phyloP scores from a whole-genome alignment of 2,329 filamentous ascomycete species.

The Phyllosticta citriasiana region DNA sequence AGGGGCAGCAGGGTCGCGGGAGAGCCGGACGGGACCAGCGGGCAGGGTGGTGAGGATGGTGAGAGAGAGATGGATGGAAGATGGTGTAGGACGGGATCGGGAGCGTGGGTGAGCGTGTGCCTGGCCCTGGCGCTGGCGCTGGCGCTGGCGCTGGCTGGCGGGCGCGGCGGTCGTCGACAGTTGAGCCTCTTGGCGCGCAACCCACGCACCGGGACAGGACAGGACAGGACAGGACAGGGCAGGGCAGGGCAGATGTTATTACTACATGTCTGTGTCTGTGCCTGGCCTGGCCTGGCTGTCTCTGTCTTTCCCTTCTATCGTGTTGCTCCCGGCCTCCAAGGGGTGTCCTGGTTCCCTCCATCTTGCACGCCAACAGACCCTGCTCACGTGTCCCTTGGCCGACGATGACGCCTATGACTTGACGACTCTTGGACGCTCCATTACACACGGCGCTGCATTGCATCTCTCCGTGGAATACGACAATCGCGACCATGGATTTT shows the following conservation, averaged over 20 bases:
- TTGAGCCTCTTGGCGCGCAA: not conserved
- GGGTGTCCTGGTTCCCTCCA: not conserved
- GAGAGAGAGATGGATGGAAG: slow-evolving; percentile 6
- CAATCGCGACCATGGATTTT: not conserved
- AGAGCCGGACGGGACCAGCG: slow-evolving; percentile 10
- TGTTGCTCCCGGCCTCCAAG: not conserved
- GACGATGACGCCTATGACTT: not conserved
- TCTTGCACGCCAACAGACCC: not conserved
- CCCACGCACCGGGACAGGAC: no score
- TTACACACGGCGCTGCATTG: no score
- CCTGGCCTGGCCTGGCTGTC: no score
- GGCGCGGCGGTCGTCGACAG: not conserved
- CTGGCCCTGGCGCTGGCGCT: not conserved
- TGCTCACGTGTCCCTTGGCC: not conserved
- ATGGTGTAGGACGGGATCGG: not conserved
- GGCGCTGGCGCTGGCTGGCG: not conserved
- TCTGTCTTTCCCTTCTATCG: no score
- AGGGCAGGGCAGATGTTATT: no score
- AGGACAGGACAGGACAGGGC: no score
- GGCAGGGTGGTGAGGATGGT: slow-evolving; percentile 3
- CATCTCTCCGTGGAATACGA: no score
- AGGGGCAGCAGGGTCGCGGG: slow-evolving; percentile 9
- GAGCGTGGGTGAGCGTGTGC: not conserved
- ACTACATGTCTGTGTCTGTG: not conserved
- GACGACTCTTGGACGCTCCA: no score